Evolutionary conservation across 228 moss, liverwort and hornwort species (phyloP), one percentile per base, ranked within the genome.

Genomic region (Sphagnum fallax): DNA sequence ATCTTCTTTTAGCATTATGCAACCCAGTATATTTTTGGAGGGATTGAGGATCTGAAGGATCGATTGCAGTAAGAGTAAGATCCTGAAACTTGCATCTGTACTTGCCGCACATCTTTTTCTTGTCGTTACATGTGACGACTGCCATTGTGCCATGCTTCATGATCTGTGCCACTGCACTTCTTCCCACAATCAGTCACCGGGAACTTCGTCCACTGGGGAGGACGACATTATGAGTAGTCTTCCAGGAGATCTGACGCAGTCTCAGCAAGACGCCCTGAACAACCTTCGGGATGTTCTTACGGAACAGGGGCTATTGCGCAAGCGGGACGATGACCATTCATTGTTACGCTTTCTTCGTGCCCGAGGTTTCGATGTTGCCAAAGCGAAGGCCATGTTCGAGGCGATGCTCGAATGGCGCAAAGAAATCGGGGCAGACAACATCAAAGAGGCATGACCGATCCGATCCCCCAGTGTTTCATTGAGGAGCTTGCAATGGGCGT

Each of bases 361-460:
- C 61, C 75, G 83, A 15, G 76, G 79, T 52, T 83, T 79, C 60
- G 83, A 83, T 62, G 74, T 83, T 18, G 51, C 79, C 4, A 83
- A 83, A 71, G 79, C 83, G 10, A 79, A 83, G 73, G 65, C 72
- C 61, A 83, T 83, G 83, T 83, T 67, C 48, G 83, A 83, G 71
- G 76, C 79, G 6, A 83, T 83, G 83, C 79, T 83, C 15, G 83
- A 83, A 61, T 83, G 83, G 83, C 73, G 83, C 58, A 60, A 65
- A 74, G 83, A 83, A 77, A 62, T 83, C 49, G 83, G 83, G 52
- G 83, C 79, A 16, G 83, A 83, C 72, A 68, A 70, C 57, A 74
- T 83, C 68, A 74, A 71, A 74, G 79, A 83, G 83, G 83, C 79
- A 47, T 48, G 32, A 32, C 32, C 55, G 0, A 8, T 55, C 55